Conservation (phyloP, 345 rosid genomes). For the Mallotus nudiflorus region DNA sequence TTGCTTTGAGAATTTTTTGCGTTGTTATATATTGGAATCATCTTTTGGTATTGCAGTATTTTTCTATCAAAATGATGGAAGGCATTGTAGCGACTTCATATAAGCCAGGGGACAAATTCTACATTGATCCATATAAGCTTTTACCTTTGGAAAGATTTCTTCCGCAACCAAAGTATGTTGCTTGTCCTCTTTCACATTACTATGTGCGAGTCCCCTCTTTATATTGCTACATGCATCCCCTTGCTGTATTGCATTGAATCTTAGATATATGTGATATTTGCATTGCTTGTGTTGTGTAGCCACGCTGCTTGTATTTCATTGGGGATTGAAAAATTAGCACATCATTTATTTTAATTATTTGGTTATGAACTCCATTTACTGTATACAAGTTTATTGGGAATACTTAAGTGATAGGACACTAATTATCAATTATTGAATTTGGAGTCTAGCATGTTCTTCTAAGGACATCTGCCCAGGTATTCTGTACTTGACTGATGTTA, state of each 20-base stretch:
- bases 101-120: constrained; percentile 73
- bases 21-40: background rate
- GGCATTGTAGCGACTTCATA: constrained; percentile 93
- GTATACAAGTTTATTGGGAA: background rate
- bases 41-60: constrained; percentile 37
- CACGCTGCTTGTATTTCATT: background rate
- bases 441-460: background rate
- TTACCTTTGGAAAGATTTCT: constrained; percentile 86
- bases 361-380: background rate
- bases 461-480: background rate
- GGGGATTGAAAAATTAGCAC: background rate
- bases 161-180: constrained; percentile 84
- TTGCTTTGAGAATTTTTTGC: background rate
- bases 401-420: background rate
- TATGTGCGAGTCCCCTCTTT: background rate
- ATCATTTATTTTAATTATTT: background rate
- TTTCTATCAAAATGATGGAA: constrained; percentile 91
- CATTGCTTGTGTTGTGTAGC: background rate
- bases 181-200: background rate
- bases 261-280: background rate
- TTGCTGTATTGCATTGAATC: background rate
- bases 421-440: background rate
- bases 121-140: constrained; percentile 74
- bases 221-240: background rate
- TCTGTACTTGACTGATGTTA: background rate